Evolutionary conservation across 768 basidiomycete genomes (phyloP).

Genomic region (Pleurotus ostreatus): DNA sequence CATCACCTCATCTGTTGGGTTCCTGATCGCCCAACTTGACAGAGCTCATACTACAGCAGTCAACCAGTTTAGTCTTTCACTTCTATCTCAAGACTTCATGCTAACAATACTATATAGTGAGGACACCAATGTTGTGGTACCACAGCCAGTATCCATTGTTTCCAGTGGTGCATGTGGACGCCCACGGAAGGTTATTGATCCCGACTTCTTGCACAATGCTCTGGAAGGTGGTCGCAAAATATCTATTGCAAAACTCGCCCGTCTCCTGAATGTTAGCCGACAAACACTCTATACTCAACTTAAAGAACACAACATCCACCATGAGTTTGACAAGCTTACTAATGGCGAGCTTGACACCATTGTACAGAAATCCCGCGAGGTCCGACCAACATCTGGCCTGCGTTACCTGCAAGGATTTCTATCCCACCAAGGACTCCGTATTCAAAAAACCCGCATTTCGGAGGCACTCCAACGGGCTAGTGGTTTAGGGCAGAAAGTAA

Average conservation of each 20-base stretch:
- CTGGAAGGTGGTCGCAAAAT: not conserved
- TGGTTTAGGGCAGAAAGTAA: constrained; percentile 18
- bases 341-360: constrained; percentile 7
- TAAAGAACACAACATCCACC: not conserved
- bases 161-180: not conserved
- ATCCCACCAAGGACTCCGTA: constrained; percentile 17
- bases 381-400: constrained; percentile 19
- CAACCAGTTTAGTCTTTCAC: too few species aligned
- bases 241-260: not conserved
- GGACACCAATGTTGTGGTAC: too few species aligned
- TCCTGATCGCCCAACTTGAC: too few species aligned
- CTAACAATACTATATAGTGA: too few species aligned
- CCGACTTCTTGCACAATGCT: not conserved
- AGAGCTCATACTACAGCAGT: too few species aligned
- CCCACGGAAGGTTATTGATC: constrained; percentile 4
- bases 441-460: constrained; percentile 20
- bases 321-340: not conserved
- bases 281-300: constrained; percentile 1
- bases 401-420: constrained; percentile 25
- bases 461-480: constrained; percentile 22
- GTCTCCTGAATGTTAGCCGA: constrained; percentile 1
- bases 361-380: not conserved
- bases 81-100: too few species aligned
- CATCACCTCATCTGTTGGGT: too few species aligned
- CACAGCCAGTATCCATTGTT: too few species aligned